phyloP scores from a whole-genome alignment of 768 basidiomycete genomes.

The Mycena olivaceomarginata region DNA sequence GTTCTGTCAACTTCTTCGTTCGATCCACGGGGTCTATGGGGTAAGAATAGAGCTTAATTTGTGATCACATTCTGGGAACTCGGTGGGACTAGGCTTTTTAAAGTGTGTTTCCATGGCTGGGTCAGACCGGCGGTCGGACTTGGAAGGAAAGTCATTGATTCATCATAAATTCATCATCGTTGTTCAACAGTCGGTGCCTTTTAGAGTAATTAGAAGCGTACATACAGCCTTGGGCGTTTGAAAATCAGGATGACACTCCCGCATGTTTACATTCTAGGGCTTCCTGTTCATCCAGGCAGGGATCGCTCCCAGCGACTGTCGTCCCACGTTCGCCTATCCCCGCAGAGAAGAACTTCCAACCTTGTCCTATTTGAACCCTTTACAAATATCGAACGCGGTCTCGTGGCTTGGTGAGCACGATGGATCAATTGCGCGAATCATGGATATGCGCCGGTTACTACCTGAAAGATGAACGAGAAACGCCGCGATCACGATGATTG shows the following conservation, averaged over 20 bases:
- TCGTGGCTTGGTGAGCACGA: constrained; percentile 8
- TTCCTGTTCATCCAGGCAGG: background rate
- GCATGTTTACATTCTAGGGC: background rate
- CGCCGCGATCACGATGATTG: background rate
- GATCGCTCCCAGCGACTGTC: too few species aligned
- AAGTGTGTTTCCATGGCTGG: constrained; percentile 35
- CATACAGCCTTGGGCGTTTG: too few species aligned
- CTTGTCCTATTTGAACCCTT: too few species aligned
- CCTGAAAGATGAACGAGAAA: constrained; percentile 2
- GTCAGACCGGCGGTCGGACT: background rate
- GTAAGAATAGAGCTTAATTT: constrained; percentile 28
- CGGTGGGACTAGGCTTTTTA: constrained; percentile 44
- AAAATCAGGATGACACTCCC: too few species aligned
- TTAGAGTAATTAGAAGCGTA: too few species aligned
- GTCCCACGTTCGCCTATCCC: too few species aligned
- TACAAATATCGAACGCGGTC: constrained; percentile 6
- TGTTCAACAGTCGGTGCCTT: background rate
- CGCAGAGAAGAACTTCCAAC: too few species aligned
- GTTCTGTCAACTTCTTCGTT: constrained; percentile 2
- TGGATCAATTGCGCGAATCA: background rate
- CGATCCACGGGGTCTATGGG: constrained; percentile 29
- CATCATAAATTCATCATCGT: background rate
- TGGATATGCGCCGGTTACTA: background rate
- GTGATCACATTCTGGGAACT: constrained; percentile 34
- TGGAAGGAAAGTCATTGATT: background rate